Base-by-base conservation (phyloP, 441 rosid species). In the Omphalea diandra region DNA sequence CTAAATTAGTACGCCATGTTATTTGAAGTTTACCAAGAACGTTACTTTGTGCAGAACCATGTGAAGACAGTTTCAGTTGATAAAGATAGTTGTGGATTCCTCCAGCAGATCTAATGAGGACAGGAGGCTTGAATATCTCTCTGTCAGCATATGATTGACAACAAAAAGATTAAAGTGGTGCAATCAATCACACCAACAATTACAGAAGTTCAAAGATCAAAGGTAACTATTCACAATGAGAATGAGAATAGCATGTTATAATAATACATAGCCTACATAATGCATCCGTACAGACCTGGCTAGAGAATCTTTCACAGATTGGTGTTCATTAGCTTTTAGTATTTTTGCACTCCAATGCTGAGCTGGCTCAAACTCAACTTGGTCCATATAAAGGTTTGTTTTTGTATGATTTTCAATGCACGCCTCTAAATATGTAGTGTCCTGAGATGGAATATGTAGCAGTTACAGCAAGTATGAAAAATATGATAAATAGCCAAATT, bases 311-410 rank as follows among this genome's bases (percentile, higher is more conserved):
- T 72, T 76, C 24, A 79, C 76, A 38, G 82, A 76, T 52, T 70
- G 76, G 64, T 68, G 74, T 60, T 81, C 90, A 71, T 88, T 89
- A 70, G 82, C 84, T 64, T 83, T 87, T 69, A 90, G 68, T 57
- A 85, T 71, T 69, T 81, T 79, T 32, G 94, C 97, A 80, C 63
- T 86, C 98, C 98, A 93, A 77, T 83, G 75, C 73, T 82, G 88
- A 66, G 98, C 83, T 57, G 99, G 97, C 82, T 95, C 99, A 81
- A 95, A 95, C 80, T 95, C 97, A 76, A 93, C 98, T 91, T 88
- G 97, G 78, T 93, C 98, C 98, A 95, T 88, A 61, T 88, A 90
- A 77, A 93, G 95, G 83, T 84, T 89, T 54, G 94, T 76, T 81
- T 95, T 95, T 69, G 97, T 91, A 77, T 90, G 98, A 81, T 93